Evolutionary conservation across 139 green algal genomes (phyloP).

Genomic region (Coelastrella sp.): DNA sequence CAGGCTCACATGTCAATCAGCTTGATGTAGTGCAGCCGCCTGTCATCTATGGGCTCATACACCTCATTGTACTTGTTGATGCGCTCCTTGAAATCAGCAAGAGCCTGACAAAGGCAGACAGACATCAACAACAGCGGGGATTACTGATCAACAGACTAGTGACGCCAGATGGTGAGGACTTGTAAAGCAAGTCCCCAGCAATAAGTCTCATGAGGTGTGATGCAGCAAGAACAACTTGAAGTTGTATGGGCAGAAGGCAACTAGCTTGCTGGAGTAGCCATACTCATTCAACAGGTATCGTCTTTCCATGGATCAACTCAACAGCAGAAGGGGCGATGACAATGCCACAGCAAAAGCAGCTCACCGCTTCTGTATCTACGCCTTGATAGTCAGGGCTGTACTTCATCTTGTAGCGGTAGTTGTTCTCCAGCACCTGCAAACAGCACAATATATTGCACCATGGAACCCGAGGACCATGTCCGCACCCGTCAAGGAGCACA

Average conservation of each 20-base stretch:
- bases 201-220: background rate
- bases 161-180: too few relatives aligned
- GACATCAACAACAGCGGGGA: background rate
- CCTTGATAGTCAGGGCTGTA: constrained; percentile 90
- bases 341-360: background rate
- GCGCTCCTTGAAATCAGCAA: constrained; percentile 62
- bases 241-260: too few relatives aligned
- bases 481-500: too few relatives aligned
- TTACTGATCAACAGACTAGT: background rate
- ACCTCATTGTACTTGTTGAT: constrained; percentile 88
- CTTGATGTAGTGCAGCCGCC: constrained; percentile 95
- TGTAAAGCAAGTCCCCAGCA: background rate
- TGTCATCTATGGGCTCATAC: constrained; percentile 85
- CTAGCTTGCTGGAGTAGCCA: too few relatives aligned
- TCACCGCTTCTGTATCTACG: constrained; percentile 56
- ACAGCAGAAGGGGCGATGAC: too few relatives aligned
- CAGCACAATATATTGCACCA: too few relatives aligned
- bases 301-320: too few relatives aligned
- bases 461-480: too few relatives aligned
- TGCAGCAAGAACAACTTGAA: background rate
- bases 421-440: constrained; percentile 88
- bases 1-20: constrained; percentile 95
- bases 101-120: constrained; percentile 45
- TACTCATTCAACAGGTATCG: too few relatives aligned
- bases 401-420: constrained; percentile 91